phyloP scores from a whole-genome alignment of 2,329 filamentous ascomycete genomes.

The Cladobotryum mycophilum region DNA sequence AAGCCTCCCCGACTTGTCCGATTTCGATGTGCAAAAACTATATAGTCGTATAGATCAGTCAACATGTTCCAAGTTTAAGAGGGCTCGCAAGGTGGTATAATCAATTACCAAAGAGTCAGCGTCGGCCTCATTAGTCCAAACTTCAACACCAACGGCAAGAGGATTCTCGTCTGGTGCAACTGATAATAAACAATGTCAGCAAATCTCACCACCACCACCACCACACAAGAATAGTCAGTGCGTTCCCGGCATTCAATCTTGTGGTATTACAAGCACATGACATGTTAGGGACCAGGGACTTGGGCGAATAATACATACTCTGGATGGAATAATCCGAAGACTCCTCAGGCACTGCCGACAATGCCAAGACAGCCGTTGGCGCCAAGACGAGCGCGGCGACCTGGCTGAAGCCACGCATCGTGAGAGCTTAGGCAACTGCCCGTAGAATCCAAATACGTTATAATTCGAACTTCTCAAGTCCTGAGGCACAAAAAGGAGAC shows the following conservation, averaged over 20 bases:
- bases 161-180: neutral
- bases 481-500: neutral
- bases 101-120: constrained; percentile 9
- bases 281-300: neutral
- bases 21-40: constrained; percentile 8
- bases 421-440: neutral
- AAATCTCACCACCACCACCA: neutral
- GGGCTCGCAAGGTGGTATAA: neutral
- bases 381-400: constrained; percentile 7
- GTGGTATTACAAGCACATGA: neutral
- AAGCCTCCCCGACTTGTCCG: constrained; percentile 6
- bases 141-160: constrained; percentile 1
- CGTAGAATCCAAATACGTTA: neutral
- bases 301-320: neutral
- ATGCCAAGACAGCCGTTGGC: constrained; percentile 7
- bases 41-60: neutral
- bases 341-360: neutral
- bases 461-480: too few species aligned
- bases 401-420: constrained; percentile 10
- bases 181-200: neutral
- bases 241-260: neutral
- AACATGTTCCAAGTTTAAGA: neutral
- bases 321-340: too few species aligned
- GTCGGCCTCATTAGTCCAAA: neutral
- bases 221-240: neutral